Evolutionary conservation across 345 rosid genomes (phyloP).

Genomic region (Isatis tinctoria): DNA sequence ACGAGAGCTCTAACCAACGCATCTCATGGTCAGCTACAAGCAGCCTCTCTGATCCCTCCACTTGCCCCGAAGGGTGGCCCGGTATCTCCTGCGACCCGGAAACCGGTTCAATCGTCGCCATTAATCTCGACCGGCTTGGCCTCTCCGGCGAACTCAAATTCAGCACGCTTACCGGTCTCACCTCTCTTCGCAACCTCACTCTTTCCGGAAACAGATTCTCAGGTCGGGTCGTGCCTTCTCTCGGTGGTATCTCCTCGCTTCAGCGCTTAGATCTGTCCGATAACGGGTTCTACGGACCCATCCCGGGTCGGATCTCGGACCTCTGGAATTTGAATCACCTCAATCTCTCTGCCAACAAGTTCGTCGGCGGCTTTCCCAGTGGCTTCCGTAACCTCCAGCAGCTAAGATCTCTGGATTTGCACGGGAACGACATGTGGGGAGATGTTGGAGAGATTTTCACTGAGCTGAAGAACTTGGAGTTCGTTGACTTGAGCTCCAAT

Average conservation of each 20-base stretch:
- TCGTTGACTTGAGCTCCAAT: constrained; percentile 79
- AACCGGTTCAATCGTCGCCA: constrained; percentile 45
- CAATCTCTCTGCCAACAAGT: constrained; percentile 64
- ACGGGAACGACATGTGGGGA: constrained; percentile 49
- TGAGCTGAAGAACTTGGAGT: constrained; percentile 64
- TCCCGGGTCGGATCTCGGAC: constrained; percentile 77
- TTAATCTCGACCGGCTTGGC: constrained; percentile 53
- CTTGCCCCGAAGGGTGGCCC: constrained; percentile 58
- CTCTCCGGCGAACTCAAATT: constrained; percentile 81
- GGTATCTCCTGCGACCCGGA: constrained; percentile 63
- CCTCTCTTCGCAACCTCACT: constrained; percentile 57
- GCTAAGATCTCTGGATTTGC: constrained; percentile 68
- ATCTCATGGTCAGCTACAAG: constrained; percentile 45
- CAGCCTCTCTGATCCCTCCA: constrained; percentile 28
- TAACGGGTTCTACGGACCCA: constrained; percentile 74
- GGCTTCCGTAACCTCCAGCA: constrained; percentile 78
- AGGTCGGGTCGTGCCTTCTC: constrained; percentile 77
- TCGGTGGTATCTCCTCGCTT: constrained; percentile 61
- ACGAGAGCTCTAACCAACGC: constrained; percentile 42
- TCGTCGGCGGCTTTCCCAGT: constrained; percentile 65
- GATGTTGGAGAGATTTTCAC: constrained; percentile 51
- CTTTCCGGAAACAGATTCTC: constrained; percentile 74
- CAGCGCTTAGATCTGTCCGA: constrained; percentile 79
- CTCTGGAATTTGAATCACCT: constrained; percentile 63
- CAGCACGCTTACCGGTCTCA: constrained; percentile 49